Evolutionary conservation across 2,329 filamentous ascomycete species (phyloP), one percentile per base, ranked within the genome.

Genomic region (Falciphora oryzae): DNA sequence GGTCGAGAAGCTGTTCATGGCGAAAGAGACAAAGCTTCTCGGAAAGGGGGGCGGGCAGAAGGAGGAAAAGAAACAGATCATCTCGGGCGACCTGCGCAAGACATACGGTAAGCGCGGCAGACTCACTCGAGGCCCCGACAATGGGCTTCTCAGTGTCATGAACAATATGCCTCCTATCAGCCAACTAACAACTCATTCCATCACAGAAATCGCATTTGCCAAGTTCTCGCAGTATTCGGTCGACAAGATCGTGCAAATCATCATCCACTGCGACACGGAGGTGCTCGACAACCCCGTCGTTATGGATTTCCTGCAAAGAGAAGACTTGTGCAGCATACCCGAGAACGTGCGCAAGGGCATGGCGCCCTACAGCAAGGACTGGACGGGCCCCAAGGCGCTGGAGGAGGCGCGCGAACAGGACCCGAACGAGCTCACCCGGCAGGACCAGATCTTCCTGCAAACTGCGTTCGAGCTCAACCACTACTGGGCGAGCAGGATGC

Each of bases 401-500:
- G 89, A 86, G 66, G 89, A 92, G 63, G 84, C 83, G 68, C 88
- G 94, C 64, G 95, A 99, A 75, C 86, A 90, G 72, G 93, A 98
- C 76, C 94, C 94, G 0, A 77, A 76, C 7, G 95, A 99, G 73
- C 86, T 99, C 63, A 97, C 94, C 3, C 84, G 93, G 67, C 93
- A 98, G 76, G 95, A 99, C 78, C 94, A 98, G 77, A 91, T 99
- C 65, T 99, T 93, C 75, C 82, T 99, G 31, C 91, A 89, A 74
- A 98, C 95, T 5, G 92, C 94, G 1, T 98, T 90, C 72, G 95
- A 99, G 75, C 81, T 98, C 68, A 93, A 96, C 70, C 93, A 97
- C 75, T 99, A 99, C 79, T 99, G 95, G 95, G 97, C 97, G 83
- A 92, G 92, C 67, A 89, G 95, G 75, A 98, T 98, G 89, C 87